Conservation (phyloP, 768 basidiomycete species). For the Lactarius sanguifluus region DNA sequence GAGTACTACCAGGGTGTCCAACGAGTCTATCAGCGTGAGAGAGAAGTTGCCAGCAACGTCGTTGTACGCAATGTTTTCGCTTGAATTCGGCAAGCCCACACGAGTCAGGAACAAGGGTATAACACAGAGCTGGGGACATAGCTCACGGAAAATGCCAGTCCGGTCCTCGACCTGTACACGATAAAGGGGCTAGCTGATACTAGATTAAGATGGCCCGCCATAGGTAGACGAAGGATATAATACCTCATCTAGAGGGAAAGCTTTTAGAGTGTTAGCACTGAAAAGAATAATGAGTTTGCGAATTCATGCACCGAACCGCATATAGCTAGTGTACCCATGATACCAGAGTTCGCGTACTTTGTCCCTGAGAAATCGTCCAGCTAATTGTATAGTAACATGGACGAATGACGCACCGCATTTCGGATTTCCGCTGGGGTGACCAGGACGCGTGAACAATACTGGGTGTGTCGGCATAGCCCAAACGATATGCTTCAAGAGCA, state of each 20-base stretch:
- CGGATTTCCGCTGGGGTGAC: slow-evolving; percentile 57
- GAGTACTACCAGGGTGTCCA: slow-evolving; percentile 91
- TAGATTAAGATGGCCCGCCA: slow-evolving; percentile 12
- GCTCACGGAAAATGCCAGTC: slow-evolving; percentile 81
- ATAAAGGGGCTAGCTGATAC: slow-evolving; percentile 77
- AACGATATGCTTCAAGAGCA: slow-evolving; percentile 37
- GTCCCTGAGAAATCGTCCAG: slow-evolving; percentile 45
- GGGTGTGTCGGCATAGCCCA: slow-evolving; percentile 19
- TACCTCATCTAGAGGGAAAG: slow-evolving; percentile 88
- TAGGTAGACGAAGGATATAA: slow-evolving; percentile 19
- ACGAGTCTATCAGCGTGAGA: slow-evolving; percentile 73
- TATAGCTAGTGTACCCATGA: slow-evolving; percentile 88
- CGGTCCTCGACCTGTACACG: slow-evolving; percentile 85
- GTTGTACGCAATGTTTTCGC: slow-evolving; percentile 75
- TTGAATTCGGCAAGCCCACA: slow-evolving; percentile 39
- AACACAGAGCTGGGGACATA: slow-evolving; percentile 15
- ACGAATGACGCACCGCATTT: slow-evolving; percentile 48
- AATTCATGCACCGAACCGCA: slow-evolving; percentile 64
- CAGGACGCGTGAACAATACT: slow-evolving; percentile 39
- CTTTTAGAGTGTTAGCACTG: slow-evolving; percentile 39
- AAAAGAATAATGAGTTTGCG: slow-evolving; percentile 26
- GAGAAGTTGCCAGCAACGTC: slow-evolving; percentile 96
- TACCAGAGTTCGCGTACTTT: slow-evolving; percentile 79
- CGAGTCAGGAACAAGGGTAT: slow-evolving; percentile 10
- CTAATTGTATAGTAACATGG: not conserved